phyloP scores from a whole-genome alignment of 352 stramenopile genomes.

The Globisporangium radiosum region DNA sequence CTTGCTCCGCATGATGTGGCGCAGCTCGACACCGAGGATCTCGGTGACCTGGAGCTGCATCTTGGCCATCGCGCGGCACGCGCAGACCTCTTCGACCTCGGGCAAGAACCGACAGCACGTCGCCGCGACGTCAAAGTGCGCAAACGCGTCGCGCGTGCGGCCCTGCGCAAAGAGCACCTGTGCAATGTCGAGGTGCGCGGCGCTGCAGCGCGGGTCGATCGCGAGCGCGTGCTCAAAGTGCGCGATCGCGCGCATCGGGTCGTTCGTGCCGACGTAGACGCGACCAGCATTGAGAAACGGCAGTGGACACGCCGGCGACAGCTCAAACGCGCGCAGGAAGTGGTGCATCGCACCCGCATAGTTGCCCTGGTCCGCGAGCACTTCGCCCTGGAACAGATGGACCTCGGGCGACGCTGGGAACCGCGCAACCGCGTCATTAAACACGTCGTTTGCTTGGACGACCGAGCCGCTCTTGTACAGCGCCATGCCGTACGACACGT shows the following conservation, averaged over 20 bases:
- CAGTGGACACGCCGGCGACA: constrained; percentile 71
- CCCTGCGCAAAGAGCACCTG: constrained; percentile 84
- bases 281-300: constrained; percentile 80
- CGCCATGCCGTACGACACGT: constrained; percentile 82
- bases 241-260: constrained; percentile 69
- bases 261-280: constrained; percentile 80
- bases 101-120: constrained; percentile 76
- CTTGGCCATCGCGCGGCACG: constrained; percentile 68
- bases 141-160: constrained; percentile 56
- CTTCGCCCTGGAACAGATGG: constrained; percentile 78
- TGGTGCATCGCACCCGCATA: constrained; percentile 78
- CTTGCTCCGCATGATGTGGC: constrained; percentile 81
- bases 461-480: constrained; percentile 81
- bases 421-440: constrained; percentile 49
- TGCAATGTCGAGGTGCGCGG: constrained; percentile 77
- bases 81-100: constrained; percentile 77
- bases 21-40: constrained; percentile 79
- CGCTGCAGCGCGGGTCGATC: constrained; percentile 73
- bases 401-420: constrained; percentile 74
- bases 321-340: constrained; percentile 58
- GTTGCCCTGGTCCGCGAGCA: constrained; percentile 76
- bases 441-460: constrained; percentile 80
- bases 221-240: constrained; percentile 76
- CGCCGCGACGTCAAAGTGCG: constrained; percentile 65
- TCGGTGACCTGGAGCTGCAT: constrained; percentile 83